phyloP scores from a whole-genome alignment of 2,329 filamentous ascomycete genomes.

The Cytospora chrysosperma region DNA sequence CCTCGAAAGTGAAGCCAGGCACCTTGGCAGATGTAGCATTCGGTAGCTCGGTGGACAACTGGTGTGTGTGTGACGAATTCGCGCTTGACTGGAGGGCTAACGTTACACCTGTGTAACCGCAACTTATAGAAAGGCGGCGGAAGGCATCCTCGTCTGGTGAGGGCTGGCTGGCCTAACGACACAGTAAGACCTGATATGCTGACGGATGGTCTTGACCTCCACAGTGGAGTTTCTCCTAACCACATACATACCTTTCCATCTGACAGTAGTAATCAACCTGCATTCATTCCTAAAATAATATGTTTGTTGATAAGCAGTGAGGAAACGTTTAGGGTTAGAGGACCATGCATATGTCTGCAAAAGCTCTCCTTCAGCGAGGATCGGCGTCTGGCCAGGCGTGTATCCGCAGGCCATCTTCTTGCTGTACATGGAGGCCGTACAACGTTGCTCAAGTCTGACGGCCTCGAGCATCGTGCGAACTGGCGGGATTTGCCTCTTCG shows the following conservation, averaged over 20 bases:
- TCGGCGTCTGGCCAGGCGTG: slow-evolving; percentile 6
- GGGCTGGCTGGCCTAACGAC: background rate
- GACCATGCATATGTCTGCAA: background rate
- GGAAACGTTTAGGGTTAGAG: background rate
- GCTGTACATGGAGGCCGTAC: background rate
- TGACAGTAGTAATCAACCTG: slow-evolving; percentile 5
- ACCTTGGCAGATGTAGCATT: slow-evolving; percentile 5
- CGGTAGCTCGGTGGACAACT: slow-evolving; percentile 3
- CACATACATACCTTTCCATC: background rate
- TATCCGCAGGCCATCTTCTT: slow-evolving; percentile 4
- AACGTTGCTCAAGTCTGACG: background rate
- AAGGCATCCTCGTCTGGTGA: background rate
- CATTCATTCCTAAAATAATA: background rate
- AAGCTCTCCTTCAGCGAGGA: background rate
- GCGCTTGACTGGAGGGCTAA: slow-evolving; percentile 11
- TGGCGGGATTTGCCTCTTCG: background rate
- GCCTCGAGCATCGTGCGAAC: background rate
- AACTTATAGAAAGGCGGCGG: background rate
- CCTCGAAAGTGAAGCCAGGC: background rate
- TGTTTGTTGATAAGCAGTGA: background rate
- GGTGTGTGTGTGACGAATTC: slow-evolving; percentile 11
- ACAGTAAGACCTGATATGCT: background rate
- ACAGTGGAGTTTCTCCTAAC: background rate
- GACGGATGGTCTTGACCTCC: background rate
- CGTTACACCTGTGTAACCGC: background rate